Evolutionary conservation across 768 basidiomycete genomes (phyloP).

Genomic region (Coprinellus micaceus): DNA sequence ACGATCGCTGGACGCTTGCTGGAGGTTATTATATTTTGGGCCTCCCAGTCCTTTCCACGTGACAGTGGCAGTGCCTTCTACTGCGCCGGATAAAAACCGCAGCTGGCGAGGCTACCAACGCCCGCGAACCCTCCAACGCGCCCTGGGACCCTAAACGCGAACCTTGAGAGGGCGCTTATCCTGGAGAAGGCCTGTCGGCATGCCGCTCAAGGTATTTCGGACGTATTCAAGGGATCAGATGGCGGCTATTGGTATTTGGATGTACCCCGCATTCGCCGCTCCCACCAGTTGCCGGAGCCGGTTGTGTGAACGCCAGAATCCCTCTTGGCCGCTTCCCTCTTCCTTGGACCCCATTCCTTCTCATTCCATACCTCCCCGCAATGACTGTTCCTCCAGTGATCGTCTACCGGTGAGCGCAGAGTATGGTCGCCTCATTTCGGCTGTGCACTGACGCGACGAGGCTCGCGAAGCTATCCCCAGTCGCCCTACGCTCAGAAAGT

Average conservation of each 20-base stretch:
- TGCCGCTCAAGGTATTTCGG: background rate
- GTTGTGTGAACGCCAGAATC: background rate
- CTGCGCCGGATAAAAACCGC: too few relatives aligned
- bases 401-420: conserved; percentile 40
- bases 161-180: too few relatives aligned
- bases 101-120: background rate
- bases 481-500: conserved; percentile 53
- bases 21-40: background rate
- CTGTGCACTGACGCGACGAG: background rate
- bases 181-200: too few relatives aligned
- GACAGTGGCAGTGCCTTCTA: background rate
- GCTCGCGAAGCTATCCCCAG: conserved; percentile 39
- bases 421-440: background rate
- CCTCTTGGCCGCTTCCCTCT: background rate
- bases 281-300: background rate
- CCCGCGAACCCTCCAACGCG: too few relatives aligned
- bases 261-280: background rate
- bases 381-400: conserved; percentile 30
- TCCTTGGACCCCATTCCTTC: background rate
- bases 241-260: background rate
- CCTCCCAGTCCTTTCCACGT: background rate
- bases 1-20: conserved; percentile 1
- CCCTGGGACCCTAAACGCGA: too few relatives aligned
- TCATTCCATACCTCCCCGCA: conserved; percentile 1
- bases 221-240: background rate